Percentiles rank a stretch among this genome's conserved stretches.
Conservation (phyloP, 129 eudicot genomes). For the Mikania micrantha region DNA sequence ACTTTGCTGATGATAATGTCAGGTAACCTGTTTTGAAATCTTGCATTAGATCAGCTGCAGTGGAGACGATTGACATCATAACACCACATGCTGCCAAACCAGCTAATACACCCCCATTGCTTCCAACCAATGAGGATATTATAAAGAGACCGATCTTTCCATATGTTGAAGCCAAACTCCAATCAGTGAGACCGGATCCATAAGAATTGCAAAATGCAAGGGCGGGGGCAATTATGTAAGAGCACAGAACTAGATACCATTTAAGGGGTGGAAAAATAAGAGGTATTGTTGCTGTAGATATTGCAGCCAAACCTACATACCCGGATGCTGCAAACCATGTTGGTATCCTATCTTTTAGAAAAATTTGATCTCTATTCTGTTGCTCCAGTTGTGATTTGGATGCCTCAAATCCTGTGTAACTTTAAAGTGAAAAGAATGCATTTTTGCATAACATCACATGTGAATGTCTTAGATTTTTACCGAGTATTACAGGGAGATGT, state of each 20-base stretch:
- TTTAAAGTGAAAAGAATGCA: background rate
- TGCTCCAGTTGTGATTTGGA: constrained; percentile 40
- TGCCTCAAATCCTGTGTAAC: constrained; percentile 36
- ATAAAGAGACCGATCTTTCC: constrained; percentile 87
- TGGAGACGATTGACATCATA: constrained; percentile 83
- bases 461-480: constrained; percentile 18
- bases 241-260: constrained; percentile 80
- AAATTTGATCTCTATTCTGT: constrained; percentile 47
- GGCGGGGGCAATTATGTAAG: constrained; percentile 70
- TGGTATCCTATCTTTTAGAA: constrained; percentile 76
- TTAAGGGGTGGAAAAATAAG: constrained; percentile 77
- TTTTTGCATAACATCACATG: background rate
- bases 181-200: constrained; percentile 90
- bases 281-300: constrained; percentile 67
- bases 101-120: constrained; percentile 71
- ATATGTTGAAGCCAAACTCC: constrained; percentile 85
- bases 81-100: constrained; percentile 88
- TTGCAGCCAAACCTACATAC: constrained; percentile 64
- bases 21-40: constrained; percentile 93
- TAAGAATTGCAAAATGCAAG: constrained; percentile 95
- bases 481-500: constrained; percentile 48
- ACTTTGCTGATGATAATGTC: constrained; percentile 74
- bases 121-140: constrained; percentile 69
- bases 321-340: constrained; percentile 82
- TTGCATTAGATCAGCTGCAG: constrained; percentile 96